Percentiles rank a stretch among this genome's conserved stretches.
Evolutionary conservation across 495 filamentous ascomycete genomes (phyloP).

Genomic region (Durotheca rogersii): DNA sequence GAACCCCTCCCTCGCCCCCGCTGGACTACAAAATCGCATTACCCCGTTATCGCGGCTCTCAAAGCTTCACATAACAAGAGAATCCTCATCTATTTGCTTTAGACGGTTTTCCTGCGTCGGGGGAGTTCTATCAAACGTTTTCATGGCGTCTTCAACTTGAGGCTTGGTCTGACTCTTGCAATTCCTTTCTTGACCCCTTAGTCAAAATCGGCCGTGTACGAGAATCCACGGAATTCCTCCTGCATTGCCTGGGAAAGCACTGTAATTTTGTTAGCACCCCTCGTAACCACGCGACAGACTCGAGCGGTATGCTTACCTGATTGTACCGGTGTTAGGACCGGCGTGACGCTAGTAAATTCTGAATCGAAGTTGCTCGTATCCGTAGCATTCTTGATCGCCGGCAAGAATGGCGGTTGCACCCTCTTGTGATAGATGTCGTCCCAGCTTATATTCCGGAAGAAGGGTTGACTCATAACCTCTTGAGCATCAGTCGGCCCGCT

Average conservation of each 20-base stretch:
- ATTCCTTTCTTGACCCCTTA: too few species aligned
- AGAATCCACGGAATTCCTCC: constrained; percentile 99
- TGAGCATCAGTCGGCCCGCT: constrained; percentile 97
- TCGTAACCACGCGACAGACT: constrained; percentile 14
- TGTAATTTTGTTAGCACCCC: constrained; percentile 41
- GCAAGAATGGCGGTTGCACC: constrained; percentile 83
- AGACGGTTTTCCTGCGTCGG: neutral
- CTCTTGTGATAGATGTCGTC: constrained; percentile 97
- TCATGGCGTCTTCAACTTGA: too few species aligned
- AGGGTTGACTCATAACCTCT: constrained; percentile 98
- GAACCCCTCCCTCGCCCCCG: constrained; percentile 5
- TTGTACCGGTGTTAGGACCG: constrained; percentile 94
- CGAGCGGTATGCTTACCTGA: constrained; percentile 67
- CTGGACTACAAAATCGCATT: constrained; percentile 16
- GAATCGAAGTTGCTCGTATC: constrained; percentile 99
- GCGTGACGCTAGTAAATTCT: constrained; percentile 98
- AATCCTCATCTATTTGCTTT: constrained; percentile 3
- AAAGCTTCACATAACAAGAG: constrained; percentile 19
- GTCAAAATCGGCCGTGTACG: constrained; percentile 65
- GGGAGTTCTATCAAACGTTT: too few species aligned
- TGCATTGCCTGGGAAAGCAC: constrained; percentile 98
- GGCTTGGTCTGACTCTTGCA: neutral
- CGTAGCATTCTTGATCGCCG: constrained; percentile 82
- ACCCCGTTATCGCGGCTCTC: constrained; percentile 9
- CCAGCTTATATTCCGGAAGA: constrained; percentile 98